Conservation (phyloP, 192 early-diverging fungal genomes). For the Coemansia sp. region DNA sequence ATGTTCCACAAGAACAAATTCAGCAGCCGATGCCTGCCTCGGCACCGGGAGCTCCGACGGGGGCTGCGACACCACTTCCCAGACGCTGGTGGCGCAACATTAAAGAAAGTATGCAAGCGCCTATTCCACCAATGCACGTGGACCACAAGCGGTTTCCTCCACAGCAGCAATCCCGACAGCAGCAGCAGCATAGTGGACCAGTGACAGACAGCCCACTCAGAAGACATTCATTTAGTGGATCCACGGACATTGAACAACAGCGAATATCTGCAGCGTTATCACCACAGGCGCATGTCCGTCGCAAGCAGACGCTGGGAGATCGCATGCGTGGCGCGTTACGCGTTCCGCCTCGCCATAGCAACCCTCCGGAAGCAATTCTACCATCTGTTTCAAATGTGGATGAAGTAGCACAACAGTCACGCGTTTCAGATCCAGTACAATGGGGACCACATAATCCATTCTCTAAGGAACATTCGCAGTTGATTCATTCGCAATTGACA, state of each 20-base stretch:
- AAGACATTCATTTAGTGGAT: conserved; percentile 51
- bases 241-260: conserved; percentile 45
- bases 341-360: conserved; percentile 1
- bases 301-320: conserved; percentile 38
- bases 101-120: conserved; percentile 52
- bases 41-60: neutral
- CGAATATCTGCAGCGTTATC: conserved; percentile 37
- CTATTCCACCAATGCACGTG: conserved; percentile 47
- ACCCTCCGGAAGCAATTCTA: neutral
- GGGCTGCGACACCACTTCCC: conserved; percentile 36
- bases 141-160: neutral
- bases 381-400: conserved; percentile 1
- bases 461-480: conserved; percentile 8
- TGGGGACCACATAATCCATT: conserved; percentile 28
- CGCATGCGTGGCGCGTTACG: conserved; percentile 39
- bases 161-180: neutral
- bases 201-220: conserved; percentile 27
- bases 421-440: neutral
- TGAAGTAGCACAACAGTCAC: neutral
- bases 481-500: neutral
- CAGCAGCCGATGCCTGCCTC: conserved; percentile 1
- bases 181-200: conserved; percentile 1
- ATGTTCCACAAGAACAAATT: neutral
- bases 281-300: conserved; percentile 37
- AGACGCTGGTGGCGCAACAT: conserved; percentile 56